These are phyloP conservation scores for Auricularia heimuer DNA, from an alignment of 768 basidiomycete genomes.

Conservation along the genomic window DNA sequence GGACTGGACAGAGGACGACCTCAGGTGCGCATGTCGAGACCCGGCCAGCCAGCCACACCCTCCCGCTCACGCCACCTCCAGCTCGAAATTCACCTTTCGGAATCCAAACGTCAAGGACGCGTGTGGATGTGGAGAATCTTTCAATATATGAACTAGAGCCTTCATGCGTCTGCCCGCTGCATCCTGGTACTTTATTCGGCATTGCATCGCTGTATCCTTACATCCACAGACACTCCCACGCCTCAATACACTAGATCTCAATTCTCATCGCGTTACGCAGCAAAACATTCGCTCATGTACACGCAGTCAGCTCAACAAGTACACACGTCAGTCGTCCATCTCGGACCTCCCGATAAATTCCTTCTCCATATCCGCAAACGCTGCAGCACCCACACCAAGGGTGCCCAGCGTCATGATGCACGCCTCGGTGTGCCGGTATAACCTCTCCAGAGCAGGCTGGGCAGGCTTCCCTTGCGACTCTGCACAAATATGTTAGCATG, in stretches of 20 bases:
- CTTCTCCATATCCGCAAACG: constrained; percentile 68
- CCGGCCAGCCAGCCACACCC: constrained; percentile 2
- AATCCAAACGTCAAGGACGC: constrained; percentile 94
- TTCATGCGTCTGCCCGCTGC: background rate
- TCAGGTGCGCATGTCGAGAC: constrained; percentile 44
- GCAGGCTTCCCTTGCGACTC: constrained; percentile 71
- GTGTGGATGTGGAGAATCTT: constrained; percentile 92
- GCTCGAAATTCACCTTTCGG: constrained; percentile 73
- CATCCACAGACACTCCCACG: background rate
- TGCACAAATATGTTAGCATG: constrained; percentile 19
- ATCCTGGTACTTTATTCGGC: background rate
- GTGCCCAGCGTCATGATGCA: constrained; percentile 63
- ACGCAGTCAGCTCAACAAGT: background rate
- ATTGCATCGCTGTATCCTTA: background rate
- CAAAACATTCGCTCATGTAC: background rate
- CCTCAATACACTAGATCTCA: background rate
- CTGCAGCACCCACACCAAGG: constrained; percentile 64
- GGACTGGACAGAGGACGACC: constrained; percentile 92
- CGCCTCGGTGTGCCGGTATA: constrained; percentile 67
- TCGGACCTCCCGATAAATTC: constrained; percentile 48
- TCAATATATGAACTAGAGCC: constrained; percentile 26
- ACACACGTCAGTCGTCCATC: background rate
- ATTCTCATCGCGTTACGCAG: background rate
- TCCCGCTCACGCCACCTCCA: constrained; percentile 18
- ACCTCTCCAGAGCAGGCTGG: constrained; percentile 59